Percentiles rank a stretch among this genome's conserved stretches.
Conservation (phyloP, 805 yeast genomes). For the Lipomyces lipofer region DNA sequence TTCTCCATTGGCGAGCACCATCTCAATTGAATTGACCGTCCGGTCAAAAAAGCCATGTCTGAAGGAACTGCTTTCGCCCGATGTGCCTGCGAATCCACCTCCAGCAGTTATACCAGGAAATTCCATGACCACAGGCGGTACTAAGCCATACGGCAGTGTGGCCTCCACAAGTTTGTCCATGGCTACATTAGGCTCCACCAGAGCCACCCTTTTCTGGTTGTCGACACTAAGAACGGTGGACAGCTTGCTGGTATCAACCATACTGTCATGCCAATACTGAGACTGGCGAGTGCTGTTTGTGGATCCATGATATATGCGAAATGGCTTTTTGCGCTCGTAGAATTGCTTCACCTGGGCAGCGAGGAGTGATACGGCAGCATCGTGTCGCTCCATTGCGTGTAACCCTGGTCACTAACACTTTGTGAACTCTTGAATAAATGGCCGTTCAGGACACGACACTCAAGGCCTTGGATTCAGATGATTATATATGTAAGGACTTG, state of each 20-base stretch:
- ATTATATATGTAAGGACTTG: too few relatives aligned
- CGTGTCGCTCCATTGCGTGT: conserved; percentile 1
- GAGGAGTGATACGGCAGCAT: background rate
- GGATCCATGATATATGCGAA: conserved; percentile 8
- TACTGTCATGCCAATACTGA: conserved; percentile 2
- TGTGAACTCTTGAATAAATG: background rate
- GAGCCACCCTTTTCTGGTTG: background rate
- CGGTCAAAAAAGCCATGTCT: conserved; percentile 1
- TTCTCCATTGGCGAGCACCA: conserved; percentile 3
- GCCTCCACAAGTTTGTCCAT: conserved; percentile 5
- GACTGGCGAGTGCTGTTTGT: conserved; percentile 7
- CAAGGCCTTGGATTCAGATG: too few relatives aligned
- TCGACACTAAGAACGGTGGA: background rate
- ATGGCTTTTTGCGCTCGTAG: background rate
- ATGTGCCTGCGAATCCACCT: conserved; percentile 7
- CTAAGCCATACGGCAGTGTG: background rate
- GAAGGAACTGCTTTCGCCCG: conserved; percentile 5
- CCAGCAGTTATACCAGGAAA: conserved; percentile 7
- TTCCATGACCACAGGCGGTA: conserved; percentile 6
- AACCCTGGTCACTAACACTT: too few relatives aligned
- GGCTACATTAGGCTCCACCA: conserved; percentile 6
- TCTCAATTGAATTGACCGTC: conserved; percentile 3
- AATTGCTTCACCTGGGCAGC: background rate
- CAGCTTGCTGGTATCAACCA: conserved; percentile 5
- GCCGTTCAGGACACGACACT: background rate